Evolutionary conservation across 495 filamentous ascomycete genomes (phyloP).

Genomic region (Baudoinia panamericana): DNA sequence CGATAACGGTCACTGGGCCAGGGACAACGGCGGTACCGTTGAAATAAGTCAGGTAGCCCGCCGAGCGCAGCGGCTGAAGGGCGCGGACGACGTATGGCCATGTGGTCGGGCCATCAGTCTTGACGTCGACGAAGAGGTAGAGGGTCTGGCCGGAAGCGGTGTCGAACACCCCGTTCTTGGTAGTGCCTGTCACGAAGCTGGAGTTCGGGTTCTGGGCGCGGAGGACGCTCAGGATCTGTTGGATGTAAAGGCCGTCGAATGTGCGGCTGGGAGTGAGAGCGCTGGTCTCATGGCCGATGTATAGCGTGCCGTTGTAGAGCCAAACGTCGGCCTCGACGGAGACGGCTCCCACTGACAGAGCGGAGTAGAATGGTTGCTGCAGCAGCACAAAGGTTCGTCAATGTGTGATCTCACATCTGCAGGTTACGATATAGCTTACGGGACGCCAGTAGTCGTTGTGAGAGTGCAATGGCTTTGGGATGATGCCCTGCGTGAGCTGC

Average conservation of each 20-base stretch:
- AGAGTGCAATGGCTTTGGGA: slow-evolving; percentile 30
- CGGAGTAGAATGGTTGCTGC: slow-evolving; percentile 20
- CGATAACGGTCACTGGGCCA: slow-evolving; percentile 29
- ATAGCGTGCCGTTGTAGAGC: slow-evolving; percentile 29
- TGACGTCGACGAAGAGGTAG: slow-evolving; percentile 33
- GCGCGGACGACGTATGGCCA: slow-evolving; percentile 26
- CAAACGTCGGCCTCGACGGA: slow-evolving; percentile 32
- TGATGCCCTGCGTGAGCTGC: slow-evolving; percentile 28
- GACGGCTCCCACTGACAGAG: slow-evolving; percentile 27
- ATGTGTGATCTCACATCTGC: background rate
- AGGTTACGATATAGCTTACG: slow-evolving; percentile 25
- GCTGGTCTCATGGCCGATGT: slow-evolving; percentile 29
- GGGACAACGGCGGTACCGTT: slow-evolving; percentile 21
- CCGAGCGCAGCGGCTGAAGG: slow-evolving; percentile 23
- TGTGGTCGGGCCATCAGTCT: slow-evolving; percentile 26
- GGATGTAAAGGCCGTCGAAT: slow-evolving; percentile 31
- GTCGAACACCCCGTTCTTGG: slow-evolving; percentile 30
- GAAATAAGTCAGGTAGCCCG: slow-evolving; percentile 26
- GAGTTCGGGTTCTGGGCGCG: slow-evolving; percentile 26
- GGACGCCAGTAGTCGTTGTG: slow-evolving; percentile 35
- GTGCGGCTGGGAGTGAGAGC: slow-evolving; percentile 28
- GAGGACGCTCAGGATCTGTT: slow-evolving; percentile 29
- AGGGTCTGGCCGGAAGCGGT: slow-evolving; percentile 27
- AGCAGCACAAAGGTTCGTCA: no score
- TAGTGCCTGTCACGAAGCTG: slow-evolving; percentile 21